Evolutionary conservation across 2,329 filamentous ascomycete genomes (phyloP).

Genomic region (Nothophaeocryptopus gaeumannii): DNA sequence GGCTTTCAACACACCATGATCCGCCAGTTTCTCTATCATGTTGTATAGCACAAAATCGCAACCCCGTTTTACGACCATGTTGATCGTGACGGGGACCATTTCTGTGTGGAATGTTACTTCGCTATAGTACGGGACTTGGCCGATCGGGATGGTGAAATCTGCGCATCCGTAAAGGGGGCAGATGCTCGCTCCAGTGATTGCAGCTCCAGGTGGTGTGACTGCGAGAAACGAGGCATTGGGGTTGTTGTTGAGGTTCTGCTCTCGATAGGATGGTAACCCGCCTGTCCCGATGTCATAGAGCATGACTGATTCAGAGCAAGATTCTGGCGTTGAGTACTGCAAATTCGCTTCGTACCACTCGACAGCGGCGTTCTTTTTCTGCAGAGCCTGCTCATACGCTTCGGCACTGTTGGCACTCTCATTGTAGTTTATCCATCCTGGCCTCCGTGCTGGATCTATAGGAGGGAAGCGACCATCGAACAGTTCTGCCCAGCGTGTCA

Average conservation of each 20-base stretch:
- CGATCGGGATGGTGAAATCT: slow-evolving; percentile 44
- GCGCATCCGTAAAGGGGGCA: slow-evolving; percentile 30
- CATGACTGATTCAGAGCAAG: slow-evolving; percentile 42
- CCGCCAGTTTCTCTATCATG: too few species aligned
- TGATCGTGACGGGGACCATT: too few species aligned
- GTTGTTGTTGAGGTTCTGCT: slow-evolving; percentile 35
- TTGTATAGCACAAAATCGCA: too few species aligned
- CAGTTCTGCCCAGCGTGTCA: slow-evolving; percentile 12
- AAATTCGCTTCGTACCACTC: slow-evolving; percentile 41
- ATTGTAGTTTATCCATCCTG: slow-evolving; percentile 31
- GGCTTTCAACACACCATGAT: too few species aligned
- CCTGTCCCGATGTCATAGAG: slow-evolving; percentile 46
- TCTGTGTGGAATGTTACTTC: slow-evolving; percentile 37
- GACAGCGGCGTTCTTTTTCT: slow-evolving; percentile 34
- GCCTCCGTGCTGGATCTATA: slow-evolving; percentile 38
- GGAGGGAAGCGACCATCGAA: slow-evolving; percentile 42
- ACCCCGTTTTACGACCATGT: too few species aligned
- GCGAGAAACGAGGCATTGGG: slow-evolving; percentile 36
- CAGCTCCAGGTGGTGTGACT: slow-evolving; percentile 30
- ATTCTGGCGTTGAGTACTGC: slow-evolving; percentile 38
- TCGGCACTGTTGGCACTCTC: slow-evolving; percentile 19
- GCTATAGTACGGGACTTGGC: slow-evolving; percentile 42
- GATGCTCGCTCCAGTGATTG: slow-evolving; percentile 32
- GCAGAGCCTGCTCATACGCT: slow-evolving; percentile 28
- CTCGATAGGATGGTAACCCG: slow-evolving; percentile 26